phyloP scores from a whole-genome alignment of 2,329 filamentous ascomycete species.

The Penicillium glabrum region DNA sequence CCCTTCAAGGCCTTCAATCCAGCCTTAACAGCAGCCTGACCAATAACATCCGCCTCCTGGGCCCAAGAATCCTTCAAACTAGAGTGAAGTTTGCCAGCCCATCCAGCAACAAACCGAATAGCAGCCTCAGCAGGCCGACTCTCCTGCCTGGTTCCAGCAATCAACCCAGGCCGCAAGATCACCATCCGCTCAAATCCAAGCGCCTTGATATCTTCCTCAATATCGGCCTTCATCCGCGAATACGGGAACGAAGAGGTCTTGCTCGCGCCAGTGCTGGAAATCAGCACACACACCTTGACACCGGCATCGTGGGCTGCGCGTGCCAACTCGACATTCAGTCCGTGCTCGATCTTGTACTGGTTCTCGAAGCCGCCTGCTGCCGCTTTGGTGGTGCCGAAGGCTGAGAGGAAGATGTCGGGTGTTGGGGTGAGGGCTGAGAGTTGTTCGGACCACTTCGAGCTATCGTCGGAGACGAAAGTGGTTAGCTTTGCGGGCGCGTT shows the following conservation, averaged over 20 bases:
- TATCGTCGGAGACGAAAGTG: conserved; percentile 67
- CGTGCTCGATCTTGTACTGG: conserved; percentile 86
- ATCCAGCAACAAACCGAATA: conserved; percentile 56
- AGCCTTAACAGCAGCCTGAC: conserved; percentile 41
- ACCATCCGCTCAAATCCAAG: conserved; percentile 76
- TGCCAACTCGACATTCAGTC: conserved; percentile 78
- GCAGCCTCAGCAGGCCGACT: conserved; percentile 60
- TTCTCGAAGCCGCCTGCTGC: conserved; percentile 72
- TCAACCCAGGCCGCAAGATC: conserved; percentile 71
- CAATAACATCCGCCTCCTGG: conserved; percentile 73
- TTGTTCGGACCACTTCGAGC: conserved; percentile 64
- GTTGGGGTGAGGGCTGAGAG: conserved; percentile 57
- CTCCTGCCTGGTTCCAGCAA: conserved; percentile 69
- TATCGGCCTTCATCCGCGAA: conserved; percentile 76
- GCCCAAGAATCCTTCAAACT: conserved; percentile 64
- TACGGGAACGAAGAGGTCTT: conserved; percentile 57
- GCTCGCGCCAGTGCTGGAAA: conserved; percentile 61
- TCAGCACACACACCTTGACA: conserved; percentile 72
- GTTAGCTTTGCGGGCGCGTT: conserved; percentile 62
- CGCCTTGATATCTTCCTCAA: conserved; percentile 73
- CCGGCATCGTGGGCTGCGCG: conserved; percentile 71
- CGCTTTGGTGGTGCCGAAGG: conserved; percentile 75
- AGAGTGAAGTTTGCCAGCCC: conserved; percentile 55
- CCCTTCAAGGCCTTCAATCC: conserved; percentile 42
- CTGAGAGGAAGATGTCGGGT: conserved; percentile 70